Conservation (phyloP, 345 rosid species). For the Brassica napus region Da-Ae NC_063441.1:19921501-19922000, state of each 20-base stretch:
- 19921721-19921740: slow-evolving; percentile 66
- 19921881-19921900: not conserved
- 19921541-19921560: not conserved
- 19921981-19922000: slow-evolving; percentile 15
- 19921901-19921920: slow-evolving; percentile 7
- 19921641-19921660: slow-evolving; percentile 89
- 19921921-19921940: not conserved
- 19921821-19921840: slow-evolving; percentile 66
- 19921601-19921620: slow-evolving; percentile 84
- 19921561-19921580: slow-evolving; percentile 94
- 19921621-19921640: slow-evolving; percentile 91
- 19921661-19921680: not conserved
- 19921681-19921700: not conserved
- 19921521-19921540: not conserved
- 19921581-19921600: slow-evolving; percentile 79
- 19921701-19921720: not conserved
- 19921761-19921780: slow-evolving; percentile 96
- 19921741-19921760: slow-evolving; percentile 82
- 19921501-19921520: not conserved
- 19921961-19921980: slow-evolving; percentile 6
- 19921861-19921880: slow-evolving; percentile 21
- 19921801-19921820: slow-evolving; percentile 75
- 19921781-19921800: slow-evolving; percentile 94
- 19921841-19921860: slow-evolving; percentile 44
- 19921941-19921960: slow-evolving; percentile 12